Percentiles rank a stretch among this genome's conserved stretches.
Evolutionary conservation across 2,329 filamentous ascomycete genomes (phyloP).

Genomic region (Colletotrichum endophyticum): DNA sequence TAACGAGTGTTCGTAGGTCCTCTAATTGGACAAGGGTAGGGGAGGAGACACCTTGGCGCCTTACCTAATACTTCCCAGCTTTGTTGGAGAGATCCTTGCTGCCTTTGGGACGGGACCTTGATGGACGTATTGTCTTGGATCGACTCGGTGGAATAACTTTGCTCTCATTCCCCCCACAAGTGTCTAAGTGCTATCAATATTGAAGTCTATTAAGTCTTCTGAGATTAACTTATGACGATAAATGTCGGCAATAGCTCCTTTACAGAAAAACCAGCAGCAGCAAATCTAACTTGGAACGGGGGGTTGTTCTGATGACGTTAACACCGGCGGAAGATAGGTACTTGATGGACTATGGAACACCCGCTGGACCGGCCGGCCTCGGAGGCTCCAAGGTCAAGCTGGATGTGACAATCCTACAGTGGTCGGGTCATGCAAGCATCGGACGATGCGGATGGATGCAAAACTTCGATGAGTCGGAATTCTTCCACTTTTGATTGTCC

Average conservation of each 20-base stretch:
- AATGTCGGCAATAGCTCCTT: not conserved
- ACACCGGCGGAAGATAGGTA: not conserved
- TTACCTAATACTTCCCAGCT: not conserved
- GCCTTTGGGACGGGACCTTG: not conserved
- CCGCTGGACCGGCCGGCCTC: not conserved
- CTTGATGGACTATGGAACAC: not conserved
- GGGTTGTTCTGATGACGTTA: not conserved
- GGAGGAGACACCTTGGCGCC: not conserved
- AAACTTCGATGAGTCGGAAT: not conserved
- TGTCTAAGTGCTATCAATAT: not conserved
- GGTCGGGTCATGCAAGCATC: not conserved
- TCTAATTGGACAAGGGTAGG: not conserved
- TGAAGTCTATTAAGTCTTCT: not conserved
- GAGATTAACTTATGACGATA: not conserved
- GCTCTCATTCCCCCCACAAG: too few species aligned
- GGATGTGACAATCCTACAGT: not conserved
- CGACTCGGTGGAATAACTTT: not conserved
- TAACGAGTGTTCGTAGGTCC: not conserved
- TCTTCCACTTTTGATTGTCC: not conserved
- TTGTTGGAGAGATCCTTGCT: not conserved
- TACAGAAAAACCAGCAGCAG: not conserved
- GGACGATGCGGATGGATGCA: not conserved
- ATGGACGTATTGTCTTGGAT: too few species aligned
- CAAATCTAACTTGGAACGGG: too few species aligned
- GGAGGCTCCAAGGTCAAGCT: not conserved